phyloP scores from a whole-genome alignment of 352 stramenopile genomes.

The Phytophthora niederhauseri region DNA sequence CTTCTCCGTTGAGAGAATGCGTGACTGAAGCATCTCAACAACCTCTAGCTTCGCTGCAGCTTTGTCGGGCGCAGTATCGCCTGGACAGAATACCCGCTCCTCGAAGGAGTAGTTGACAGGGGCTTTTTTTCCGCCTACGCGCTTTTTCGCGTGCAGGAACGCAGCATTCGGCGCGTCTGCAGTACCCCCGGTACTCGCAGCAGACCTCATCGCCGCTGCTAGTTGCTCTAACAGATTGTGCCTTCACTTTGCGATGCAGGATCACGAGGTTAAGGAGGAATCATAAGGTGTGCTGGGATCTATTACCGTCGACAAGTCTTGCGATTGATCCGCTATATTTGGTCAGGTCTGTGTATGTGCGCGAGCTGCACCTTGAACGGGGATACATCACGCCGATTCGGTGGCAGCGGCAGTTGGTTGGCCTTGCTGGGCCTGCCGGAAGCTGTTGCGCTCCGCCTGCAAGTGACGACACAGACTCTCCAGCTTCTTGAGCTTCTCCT shows the following conservation, averaged over 20 bases:
- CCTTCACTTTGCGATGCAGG: not conserved
- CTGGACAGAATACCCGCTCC: constrained; percentile 73
- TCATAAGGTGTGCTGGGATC: constrained; percentile 19
- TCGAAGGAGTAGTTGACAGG: constrained; percentile 74
- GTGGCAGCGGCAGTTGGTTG: constrained; percentile 23
- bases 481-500: constrained; percentile 86
- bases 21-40: constrained; percentile 63
- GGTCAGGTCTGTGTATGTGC: constrained; percentile 2
- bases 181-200: not conserved
- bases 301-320: constrained; percentile 37
- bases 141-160: constrained; percentile 57
- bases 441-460: constrained; percentile 78
- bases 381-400: constrained; percentile 33
- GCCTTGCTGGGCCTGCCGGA: constrained; percentile 37
- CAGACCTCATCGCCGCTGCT: constrained; percentile 9
- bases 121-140: constrained; percentile 63
- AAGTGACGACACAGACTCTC: constrained; percentile 83
- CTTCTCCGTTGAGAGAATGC: constrained; percentile 60
- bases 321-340: constrained; percentile 31
- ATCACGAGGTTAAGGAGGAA: not conserved
- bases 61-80: constrained; percentile 66
- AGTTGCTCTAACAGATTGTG: not conserved
- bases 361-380: not conserved
- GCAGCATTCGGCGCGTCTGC: not conserved
- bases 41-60: constrained; percentile 65